A percentile compares a stretch with the other conserved stretches of the same genome.
These are phyloP conservation scores for Microbotryum saponariae DNA, from an alignment of 1,284 basidiomycete genomes.

Conservation along the genomic window DNA sequence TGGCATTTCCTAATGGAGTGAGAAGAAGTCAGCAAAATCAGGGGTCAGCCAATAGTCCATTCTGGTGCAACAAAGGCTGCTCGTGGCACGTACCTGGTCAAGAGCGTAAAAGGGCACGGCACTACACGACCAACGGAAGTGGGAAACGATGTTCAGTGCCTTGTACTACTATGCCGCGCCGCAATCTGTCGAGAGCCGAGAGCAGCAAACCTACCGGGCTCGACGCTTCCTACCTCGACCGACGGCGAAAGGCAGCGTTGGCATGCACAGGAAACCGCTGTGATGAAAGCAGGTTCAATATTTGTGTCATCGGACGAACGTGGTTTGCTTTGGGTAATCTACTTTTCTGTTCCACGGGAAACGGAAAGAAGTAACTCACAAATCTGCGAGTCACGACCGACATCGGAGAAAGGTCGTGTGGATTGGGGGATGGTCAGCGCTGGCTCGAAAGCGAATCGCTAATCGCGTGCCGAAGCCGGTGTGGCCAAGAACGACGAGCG, in stretches of 20 bases:
- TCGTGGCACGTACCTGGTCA: slow-evolving; percentile 42
- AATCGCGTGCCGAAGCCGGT: too few species aligned
- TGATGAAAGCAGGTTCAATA: too few species aligned
- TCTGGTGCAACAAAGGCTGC: too few species aligned
- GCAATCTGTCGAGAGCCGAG: slow-evolving; percentile 50
- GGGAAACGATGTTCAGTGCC: not conserved
- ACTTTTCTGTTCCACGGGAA: too few species aligned
- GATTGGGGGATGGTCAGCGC: too few species aligned
- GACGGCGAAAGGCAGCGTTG: slow-evolving; percentile 10
- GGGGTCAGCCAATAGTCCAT: too few species aligned
- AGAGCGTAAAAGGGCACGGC: slow-evolving; percentile 65
- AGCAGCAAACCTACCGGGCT: slow-evolving; percentile 46
- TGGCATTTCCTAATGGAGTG: slow-evolving; percentile 49
- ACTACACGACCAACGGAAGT: slow-evolving; percentile 33
- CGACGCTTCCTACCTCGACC: not conserved
- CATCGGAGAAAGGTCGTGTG: slow-evolving; percentile 3
- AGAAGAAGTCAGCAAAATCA: too few species aligned
- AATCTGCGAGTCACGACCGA: not conserved
- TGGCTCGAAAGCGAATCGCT: too few species aligned
- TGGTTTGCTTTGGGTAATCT: too few species aligned
- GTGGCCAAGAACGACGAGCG: too few species aligned
- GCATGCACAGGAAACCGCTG: slow-evolving; percentile 23
- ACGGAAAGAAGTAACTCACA: too few species aligned
- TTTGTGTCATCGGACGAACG: too few species aligned
- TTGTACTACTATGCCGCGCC: slow-evolving; percentile 26